phyloP scores from a whole-genome alignment of 116 monocot species.

The Iris pallida region DNA sequence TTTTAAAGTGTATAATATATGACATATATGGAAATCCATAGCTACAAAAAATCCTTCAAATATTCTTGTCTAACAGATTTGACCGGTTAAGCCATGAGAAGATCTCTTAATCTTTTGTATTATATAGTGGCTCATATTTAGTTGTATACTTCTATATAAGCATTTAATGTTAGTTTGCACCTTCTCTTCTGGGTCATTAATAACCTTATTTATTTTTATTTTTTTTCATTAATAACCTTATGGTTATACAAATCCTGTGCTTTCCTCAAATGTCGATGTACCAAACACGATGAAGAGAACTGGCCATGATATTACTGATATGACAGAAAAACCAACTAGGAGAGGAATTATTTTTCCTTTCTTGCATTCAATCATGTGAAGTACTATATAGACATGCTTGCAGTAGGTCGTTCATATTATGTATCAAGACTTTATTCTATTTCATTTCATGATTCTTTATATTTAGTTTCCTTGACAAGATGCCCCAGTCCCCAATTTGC shows the following conservation, averaged over 20 bases:
- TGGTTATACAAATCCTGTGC: too few relatives aligned
- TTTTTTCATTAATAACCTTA: too few relatives aligned
- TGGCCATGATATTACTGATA: background rate
- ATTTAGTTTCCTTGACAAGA: slow-evolving; percentile 38
- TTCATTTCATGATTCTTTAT: too few relatives aligned
- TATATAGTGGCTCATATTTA: too few relatives aligned
- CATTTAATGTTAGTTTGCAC: background rate
- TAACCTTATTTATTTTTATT: background rate
- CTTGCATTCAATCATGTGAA: slow-evolving; percentile 60
- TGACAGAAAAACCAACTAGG: slow-evolving; percentile 2
- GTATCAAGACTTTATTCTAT: background rate
- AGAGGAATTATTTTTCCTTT: slow-evolving; percentile 68
- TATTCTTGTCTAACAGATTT: too few relatives aligned
- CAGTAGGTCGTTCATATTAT: slow-evolving; percentile 28
- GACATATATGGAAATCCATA: too few relatives aligned
- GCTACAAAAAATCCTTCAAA: too few relatives aligned
- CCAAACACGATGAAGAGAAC: background rate
- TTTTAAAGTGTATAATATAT: too few relatives aligned
- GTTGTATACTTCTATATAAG: too few relatives aligned
- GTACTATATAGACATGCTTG: slow-evolving; percentile 71
- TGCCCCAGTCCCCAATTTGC: slow-evolving; percentile 70
- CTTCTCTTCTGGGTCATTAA: background rate
- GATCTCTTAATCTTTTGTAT: too few relatives aligned
- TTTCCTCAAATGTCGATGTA: background rate
- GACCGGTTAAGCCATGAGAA: too few relatives aligned